Base-by-base conservation (phyloP, 192 early-diverging fungal species). In the Podila minutissima region DNA sequence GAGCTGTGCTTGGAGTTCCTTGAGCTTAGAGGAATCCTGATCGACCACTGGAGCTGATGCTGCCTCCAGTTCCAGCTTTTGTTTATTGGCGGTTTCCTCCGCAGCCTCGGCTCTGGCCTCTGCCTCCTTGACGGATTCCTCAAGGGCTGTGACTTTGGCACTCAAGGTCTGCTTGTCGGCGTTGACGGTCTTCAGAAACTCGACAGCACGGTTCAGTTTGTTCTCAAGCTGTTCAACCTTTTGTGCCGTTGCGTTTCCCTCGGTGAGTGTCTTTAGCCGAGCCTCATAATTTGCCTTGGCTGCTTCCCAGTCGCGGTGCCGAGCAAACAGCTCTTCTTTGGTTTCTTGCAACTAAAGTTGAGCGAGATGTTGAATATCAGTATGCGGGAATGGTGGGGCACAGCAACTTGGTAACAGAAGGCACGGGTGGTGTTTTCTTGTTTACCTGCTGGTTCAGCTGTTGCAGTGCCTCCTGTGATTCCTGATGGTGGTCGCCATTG, bases 241-340 rank as follows among this genome's bases (percentile, higher is more conserved):
- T 61, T 81, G 76, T 19, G 76, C 76, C 0, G 76, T 69, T 3
- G 77, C 62, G 32, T 81, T 55, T 2, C 67, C 66, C 11, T 81
- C 71, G 13, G 77, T 69, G 17, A 81, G 67, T 31, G 37, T 73
- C 57, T 65, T 69, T 65, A 81, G 41, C 22, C 71, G 60, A 22
- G 66, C 51, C 26, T 81, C 77, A 32, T 81, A 81, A 49, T 81
- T 73, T 31, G 72, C 61, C 51, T 41, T 81, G 17, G 71, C 71
- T 11, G 31, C 66, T 35, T 81, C 77, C 77, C 77, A 81, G 48
- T 81, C 77, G 46, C 68, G 77, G 31, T 73, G 70, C 58, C 66
- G 51, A 24, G n/a, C 71, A 29, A 46, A 33, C 0, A 81, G 49
- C 51, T 81, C 77, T 17, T 72, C 71, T 22, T 59, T 64, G 3